These are phyloP conservation scores for Colletotrichum orchidophilum DNA, from an alignment of 2,329 filamentous ascomycete genomes.

Conservation along the genomic window DNA sequence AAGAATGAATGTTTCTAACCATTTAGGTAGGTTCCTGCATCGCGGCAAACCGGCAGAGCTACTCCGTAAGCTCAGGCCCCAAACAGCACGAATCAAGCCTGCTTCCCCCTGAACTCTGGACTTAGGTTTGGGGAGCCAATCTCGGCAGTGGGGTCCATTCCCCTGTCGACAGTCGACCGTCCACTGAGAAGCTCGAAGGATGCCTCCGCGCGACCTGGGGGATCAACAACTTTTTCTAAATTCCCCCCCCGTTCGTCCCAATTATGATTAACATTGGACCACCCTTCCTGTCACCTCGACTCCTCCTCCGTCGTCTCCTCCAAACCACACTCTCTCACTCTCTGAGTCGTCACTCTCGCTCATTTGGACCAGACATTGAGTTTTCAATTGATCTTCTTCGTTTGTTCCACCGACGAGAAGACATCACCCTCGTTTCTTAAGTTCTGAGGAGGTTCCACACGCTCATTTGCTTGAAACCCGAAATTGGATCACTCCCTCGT, in stretches of 20 bases:
- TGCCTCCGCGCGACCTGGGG: conserved; percentile 20
- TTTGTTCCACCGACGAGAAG: neutral
- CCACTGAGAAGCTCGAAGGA: conserved; percentile 23
- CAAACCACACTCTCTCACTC: neutral
- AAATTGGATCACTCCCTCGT: neutral
- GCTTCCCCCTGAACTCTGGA: conserved; percentile 24
- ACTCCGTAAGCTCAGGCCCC: neutral
- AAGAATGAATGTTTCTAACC: neutral
- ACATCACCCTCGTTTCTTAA: conserved; percentile 7
- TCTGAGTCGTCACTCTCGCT: neutral
- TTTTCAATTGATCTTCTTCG: neutral
- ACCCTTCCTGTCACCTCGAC: neutral
- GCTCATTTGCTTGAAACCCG: neutral
- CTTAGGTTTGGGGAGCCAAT: conserved; percentile 15
- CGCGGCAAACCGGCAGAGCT: conserved; percentile 11
- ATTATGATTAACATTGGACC: conserved; percentile 2
- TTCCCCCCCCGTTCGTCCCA: conserved; percentile 12
- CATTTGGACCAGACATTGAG: conserved; percentile 11
- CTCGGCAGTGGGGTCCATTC: conserved; percentile 17
- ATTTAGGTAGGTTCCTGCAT: conserved; percentile 2
- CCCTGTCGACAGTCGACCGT: conserved; percentile 9
- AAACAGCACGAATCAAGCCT: conserved; percentile 24
- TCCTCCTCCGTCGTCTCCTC: neutral
- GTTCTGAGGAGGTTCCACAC: neutral
- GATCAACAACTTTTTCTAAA: conserved; percentile 13